Evolutionary conservation across 2,329 filamentous ascomycete genomes (phyloP).

Genomic region (Annulohypoxylon truncatum): DNA sequence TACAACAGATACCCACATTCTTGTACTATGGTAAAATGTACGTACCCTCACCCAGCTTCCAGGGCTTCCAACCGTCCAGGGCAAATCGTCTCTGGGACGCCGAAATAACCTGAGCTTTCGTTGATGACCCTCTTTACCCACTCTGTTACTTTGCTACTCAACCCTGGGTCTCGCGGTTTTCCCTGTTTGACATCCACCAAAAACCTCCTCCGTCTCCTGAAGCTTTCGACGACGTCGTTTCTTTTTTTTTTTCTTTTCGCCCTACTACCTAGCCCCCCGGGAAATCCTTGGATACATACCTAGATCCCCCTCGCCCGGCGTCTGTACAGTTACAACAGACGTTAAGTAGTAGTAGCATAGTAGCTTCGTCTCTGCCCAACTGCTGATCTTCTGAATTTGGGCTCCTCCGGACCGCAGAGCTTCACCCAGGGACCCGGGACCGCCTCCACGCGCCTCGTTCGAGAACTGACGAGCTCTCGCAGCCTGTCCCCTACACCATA

Average conservation of each 20-base stretch:
- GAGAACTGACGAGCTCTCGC: conserved; percentile 41
- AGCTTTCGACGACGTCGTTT: conserved; percentile 48
- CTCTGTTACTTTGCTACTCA: conserved; percentile 38
- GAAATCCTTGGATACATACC: conserved; percentile 28
- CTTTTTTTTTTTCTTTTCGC: conserved; percentile 45
- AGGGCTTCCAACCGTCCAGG: conserved; percentile 32
- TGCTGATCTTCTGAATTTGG: conserved; percentile 51
- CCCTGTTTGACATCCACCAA: conserved; percentile 42
- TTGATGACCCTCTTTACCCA: conserved; percentile 45
- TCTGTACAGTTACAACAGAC: conserved; percentile 21
- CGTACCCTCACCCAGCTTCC: conserved; percentile 34
- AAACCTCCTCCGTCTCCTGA: conserved; percentile 41
- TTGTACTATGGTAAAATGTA: conserved; percentile 18
- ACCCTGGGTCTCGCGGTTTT: conserved; percentile 37
- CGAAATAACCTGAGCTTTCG: conserved; percentile 42
- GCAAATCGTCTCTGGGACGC: conserved; percentile 38
- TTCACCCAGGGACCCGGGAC: conserved; percentile 47
- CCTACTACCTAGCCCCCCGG: conserved; percentile 50
- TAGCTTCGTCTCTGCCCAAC: conserved; percentile 53
- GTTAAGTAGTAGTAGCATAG: conserved; percentile 31
- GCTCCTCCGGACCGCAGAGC: conserved; percentile 41
- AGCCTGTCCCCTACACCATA: conserved; percentile 38
- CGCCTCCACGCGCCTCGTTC: conserved; percentile 43
- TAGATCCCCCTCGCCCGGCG: conserved; percentile 15
- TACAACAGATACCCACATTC: not conserved